Percentiles rank a stretch among this genome's conserved stretches.
Conservation (phyloP, 2,329 filamentous ascomycete species). For the Colletotrichum somersetense region DNA sequence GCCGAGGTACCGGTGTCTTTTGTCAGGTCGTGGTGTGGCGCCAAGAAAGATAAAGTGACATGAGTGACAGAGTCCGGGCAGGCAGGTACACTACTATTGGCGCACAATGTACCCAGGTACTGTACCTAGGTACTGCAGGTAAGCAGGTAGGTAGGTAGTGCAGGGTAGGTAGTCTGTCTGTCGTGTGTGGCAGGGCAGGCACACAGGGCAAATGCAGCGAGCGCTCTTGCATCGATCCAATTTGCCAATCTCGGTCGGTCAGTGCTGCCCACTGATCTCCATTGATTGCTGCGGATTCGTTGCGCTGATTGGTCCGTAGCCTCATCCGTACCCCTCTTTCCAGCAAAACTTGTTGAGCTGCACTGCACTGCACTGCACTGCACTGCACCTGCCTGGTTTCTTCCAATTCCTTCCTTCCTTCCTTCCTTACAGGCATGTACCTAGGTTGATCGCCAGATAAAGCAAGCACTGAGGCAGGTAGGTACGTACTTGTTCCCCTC, state of each 20-base stretch:
- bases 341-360: slow-evolving; percentile 4
- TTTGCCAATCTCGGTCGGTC: slow-evolving; percentile 9
- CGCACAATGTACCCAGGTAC: too few relatives aligned
- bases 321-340: background rate
- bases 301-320: background rate
- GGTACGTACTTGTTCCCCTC: too few relatives aligned
- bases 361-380: background rate
- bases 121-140: too few relatives aligned
- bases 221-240: too few relatives aligned
- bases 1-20: background rate
- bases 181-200: background rate
- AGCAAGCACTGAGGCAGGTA: too few relatives aligned
- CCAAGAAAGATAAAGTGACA: background rate
- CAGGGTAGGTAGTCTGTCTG: too few relatives aligned
- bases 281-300: background rate
- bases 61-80: background rate
- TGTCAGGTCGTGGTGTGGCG: background rate
- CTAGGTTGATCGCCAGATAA: too few relatives aligned
- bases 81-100: background rate
- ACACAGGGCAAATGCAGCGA: too few relatives aligned
- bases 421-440: background rate
- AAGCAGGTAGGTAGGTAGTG: too few relatives aligned
- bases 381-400: background rate
- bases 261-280: background rate
- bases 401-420: slow-evolving; percentile 10